A percentile compares a stretch with the other conserved stretches of the same genome.
These are phyloP conservation scores for Backusella psychrophila DNA, from an alignment of 192 early-diverging fungal genomes.

Conservation along the genomic window DNA sequence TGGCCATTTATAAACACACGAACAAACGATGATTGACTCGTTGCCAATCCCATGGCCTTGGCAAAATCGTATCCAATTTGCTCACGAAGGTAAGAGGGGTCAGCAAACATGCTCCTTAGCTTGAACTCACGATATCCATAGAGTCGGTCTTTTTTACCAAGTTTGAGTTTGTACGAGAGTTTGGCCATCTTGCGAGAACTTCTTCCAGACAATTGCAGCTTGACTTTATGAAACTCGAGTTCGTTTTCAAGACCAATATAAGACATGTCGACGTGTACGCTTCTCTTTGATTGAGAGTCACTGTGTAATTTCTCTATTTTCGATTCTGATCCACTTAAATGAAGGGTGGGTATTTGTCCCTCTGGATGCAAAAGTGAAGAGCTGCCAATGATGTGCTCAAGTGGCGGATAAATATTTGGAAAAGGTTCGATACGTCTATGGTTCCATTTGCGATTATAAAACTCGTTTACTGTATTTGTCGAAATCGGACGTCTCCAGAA, in stretches of 20 bases:
- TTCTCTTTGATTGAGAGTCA: background rate
- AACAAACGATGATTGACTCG: background rate
- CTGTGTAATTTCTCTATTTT: background rate
- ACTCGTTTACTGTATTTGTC: background rate
- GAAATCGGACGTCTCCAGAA: background rate
- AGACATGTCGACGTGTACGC: background rate
- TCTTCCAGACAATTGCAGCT: background rate
- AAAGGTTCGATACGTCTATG: background rate
- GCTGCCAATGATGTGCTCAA: background rate
- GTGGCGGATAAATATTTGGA: background rate
- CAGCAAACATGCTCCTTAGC: background rate
- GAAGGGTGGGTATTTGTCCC: background rate
- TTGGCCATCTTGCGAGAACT: conserved; percentile 1
- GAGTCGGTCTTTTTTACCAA: background rate
- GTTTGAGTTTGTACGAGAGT: background rate
- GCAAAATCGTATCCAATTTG: background rate
- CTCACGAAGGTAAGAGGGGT: background rate
- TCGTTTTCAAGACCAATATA: background rate
- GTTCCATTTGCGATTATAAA: background rate
- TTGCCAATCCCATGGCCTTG: background rate
- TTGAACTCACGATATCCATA: background rate
- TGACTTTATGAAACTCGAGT: background rate
- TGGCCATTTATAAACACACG: background rate
- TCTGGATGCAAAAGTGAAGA: background rate
- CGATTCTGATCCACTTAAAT: background rate